Conservation (phyloP, 208 protist species). For the Leishmania aethiopica region DNA sequence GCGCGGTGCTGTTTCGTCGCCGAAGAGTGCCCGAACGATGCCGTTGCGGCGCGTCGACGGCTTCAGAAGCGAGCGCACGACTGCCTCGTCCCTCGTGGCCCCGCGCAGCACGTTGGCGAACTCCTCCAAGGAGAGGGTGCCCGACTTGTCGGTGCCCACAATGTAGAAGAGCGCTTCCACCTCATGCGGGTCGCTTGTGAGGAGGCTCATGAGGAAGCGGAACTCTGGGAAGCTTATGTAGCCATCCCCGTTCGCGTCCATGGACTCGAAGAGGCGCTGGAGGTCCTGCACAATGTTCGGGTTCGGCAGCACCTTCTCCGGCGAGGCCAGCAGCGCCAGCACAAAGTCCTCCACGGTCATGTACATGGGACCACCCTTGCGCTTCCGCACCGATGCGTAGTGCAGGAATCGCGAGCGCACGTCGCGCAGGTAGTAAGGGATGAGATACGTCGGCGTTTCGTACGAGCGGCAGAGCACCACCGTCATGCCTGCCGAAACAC, state of each 20-base stretch:
- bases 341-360: conserved; percentile 92
- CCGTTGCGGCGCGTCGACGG: conserved; percentile 53
- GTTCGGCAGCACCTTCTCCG: conserved; percentile 41
- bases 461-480: conserved; percentile 62
- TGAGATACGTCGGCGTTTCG: conserved; percentile 86
- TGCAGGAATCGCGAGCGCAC: conserved; percentile 80
- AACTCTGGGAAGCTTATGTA: conserved; percentile 85
- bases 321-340: conserved; percentile 62
- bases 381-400: conserved; percentile 79
- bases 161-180: conserved; percentile 68
- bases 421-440: conserved; percentile 89
- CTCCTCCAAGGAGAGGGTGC: conserved; percentile 59
- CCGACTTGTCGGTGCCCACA: conserved; percentile 56
- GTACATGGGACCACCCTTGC: conserved; percentile 54
- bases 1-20: conserved; percentile 31
- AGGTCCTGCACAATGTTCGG: conserved; percentile 20
- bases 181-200: conserved; percentile 62
- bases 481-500: conserved; percentile 14
- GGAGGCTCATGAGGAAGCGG: conserved; percentile 76
- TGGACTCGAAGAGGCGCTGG: conserved; percentile 51
- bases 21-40: conserved; percentile 66
- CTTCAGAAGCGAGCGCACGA: conserved; percentile 49
- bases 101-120: conserved; percentile 78
- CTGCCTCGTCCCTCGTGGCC: conserved; percentile 55
- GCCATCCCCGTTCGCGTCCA: conserved; percentile 83